Conservation (phyloP, 495 filamentous ascomycete species). For the Neurospora intermedia region DNA sequence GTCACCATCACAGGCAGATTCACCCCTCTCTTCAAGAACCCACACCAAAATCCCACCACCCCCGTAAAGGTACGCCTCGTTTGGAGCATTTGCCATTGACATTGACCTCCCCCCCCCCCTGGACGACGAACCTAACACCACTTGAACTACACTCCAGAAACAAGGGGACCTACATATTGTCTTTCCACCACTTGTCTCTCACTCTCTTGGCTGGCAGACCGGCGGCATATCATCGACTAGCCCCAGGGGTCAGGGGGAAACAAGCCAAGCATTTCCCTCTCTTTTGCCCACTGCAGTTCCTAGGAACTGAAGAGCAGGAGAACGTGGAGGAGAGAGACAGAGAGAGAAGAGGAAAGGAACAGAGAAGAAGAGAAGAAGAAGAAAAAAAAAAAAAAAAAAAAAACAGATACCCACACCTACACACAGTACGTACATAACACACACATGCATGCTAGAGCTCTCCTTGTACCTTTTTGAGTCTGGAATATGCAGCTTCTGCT, state of each 20-base stretch:
- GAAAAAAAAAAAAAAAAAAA: not conserved
- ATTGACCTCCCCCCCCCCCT: not conserved
- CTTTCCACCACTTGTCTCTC: not conserved
- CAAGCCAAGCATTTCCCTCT: not conserved
- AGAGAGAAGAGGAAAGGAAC: not conserved
- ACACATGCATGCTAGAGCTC: not conserved
- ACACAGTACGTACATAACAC: not conserved
- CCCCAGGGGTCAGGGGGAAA: not conserved
- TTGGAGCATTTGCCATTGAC: not conserved
- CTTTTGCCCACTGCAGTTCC: not conserved
- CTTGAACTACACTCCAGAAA: conserved; percentile 1
- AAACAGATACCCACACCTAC: not conserved
- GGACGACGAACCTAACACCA: not conserved
- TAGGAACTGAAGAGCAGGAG: not conserved
- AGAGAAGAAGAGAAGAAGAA: not conserved
- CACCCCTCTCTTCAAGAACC: not conserved
- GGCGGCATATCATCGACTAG: not conserved
- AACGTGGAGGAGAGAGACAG: not conserved
- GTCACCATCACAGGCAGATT: not conserved
- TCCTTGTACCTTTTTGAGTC: not conserved
- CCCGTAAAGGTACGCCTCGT: not conserved
- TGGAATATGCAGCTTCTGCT: conserved; percentile 2
- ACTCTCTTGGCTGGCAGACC: not conserved
- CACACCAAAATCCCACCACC: not conserved
- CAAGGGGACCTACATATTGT: not conserved